phyloP scores from a whole-genome alignment of 768 basidiomycete species.

The Grammothele lineata region DNA sequence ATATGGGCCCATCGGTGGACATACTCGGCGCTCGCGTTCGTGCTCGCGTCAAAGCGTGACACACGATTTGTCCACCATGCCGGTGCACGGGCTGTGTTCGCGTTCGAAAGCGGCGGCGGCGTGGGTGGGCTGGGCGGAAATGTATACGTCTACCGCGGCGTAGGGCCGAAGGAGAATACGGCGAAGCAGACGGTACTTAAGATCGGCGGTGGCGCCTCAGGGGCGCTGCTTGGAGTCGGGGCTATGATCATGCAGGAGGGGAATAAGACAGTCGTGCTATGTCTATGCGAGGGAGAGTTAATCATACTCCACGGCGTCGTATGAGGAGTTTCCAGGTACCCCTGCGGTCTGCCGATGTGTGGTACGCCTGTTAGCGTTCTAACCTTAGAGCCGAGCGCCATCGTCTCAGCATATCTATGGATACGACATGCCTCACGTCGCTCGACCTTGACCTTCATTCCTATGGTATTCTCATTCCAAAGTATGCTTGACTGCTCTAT shows the following conservation, averaged over 20 bases:
- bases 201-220: conserved; percentile 63
- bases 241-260: conserved; percentile 31
- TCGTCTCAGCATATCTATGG: no score
- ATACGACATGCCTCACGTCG: no score
- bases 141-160: conserved; percentile 76
- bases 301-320: conserved; percentile 48
- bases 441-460: no score
- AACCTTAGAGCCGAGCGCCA: no score
- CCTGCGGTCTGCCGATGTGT: no score
- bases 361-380: no score
- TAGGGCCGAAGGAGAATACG: conserved; percentile 46
- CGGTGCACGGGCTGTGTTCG: conserved; percentile 42
- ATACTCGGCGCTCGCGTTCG: conserved; percentile 87
- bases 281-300: conserved; percentile 74
- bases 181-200: conserved; percentile 83
- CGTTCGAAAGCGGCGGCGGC: conserved; percentile 82
- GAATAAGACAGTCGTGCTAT: conserved; percentile 45
- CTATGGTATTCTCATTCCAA: no score
- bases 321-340: no score
- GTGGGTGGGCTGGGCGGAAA: conserved; percentile 67
- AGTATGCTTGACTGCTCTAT: no score
- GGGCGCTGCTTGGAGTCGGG: conserved; percentile 77
- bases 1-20: conserved; percentile 78
- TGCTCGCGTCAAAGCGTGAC: conserved; percentile 89
- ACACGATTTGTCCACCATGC: conserved; percentile 83